Conservation (phyloP, 2,329 filamentous ascomycete species). For the Ceratocystis albifundus region DNA sequence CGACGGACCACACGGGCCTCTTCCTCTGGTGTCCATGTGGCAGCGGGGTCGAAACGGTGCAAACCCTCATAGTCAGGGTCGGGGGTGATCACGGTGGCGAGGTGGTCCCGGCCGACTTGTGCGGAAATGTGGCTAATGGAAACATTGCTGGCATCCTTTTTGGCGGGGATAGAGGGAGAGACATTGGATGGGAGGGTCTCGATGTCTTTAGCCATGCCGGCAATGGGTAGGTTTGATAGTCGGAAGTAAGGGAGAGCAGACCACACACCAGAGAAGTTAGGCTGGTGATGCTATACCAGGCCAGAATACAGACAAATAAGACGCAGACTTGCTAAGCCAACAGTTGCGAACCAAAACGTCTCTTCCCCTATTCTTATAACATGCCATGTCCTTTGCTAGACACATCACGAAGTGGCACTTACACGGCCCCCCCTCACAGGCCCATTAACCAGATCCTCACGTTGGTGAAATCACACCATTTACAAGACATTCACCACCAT, state of each 20-base stretch:
- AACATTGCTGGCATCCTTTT: neutral
- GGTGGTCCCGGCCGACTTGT: conserved; percentile 12
- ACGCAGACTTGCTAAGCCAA: neutral
- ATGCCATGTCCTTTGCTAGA: too few species aligned
- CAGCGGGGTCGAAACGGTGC: conserved; percentile 34
- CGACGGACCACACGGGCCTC: conserved; percentile 42
- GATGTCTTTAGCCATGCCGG: conserved; percentile 18
- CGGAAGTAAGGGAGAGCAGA: neutral
- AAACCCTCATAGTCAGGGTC: conserved; percentile 33
- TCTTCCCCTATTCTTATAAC: too few species aligned
- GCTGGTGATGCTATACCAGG: neutral
- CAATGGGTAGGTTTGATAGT: neutral
- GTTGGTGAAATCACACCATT: too few species aligned
- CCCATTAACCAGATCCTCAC: too few species aligned
- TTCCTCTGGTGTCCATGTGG: conserved; percentile 44
- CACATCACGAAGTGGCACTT: too few species aligned
- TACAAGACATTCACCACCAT: too few species aligned
- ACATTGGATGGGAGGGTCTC: conserved; percentile 10
- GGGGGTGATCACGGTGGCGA: conserved; percentile 26
- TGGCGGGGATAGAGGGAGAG: neutral
- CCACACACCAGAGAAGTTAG: neutral
- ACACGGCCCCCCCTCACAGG: too few species aligned
- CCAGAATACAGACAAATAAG: neutral
- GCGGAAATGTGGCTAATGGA: conserved; percentile 15
- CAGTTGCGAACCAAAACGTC: too few species aligned